Evolutionary conservation across 345 rosid genomes (phyloP).

Genomic region (Euphorbia lathyris): DNA sequence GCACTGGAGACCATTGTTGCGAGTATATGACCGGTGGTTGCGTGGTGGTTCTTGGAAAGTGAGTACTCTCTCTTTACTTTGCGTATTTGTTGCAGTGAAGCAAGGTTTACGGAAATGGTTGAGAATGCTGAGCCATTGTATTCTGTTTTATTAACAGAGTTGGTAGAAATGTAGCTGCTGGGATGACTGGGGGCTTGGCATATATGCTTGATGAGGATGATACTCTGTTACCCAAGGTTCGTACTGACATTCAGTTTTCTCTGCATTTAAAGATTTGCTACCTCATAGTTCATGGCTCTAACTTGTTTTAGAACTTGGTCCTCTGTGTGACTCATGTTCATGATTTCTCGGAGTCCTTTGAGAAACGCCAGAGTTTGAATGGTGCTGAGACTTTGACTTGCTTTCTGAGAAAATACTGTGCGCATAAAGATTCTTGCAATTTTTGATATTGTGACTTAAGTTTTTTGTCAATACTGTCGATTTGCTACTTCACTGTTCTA

Average conservation of each 20-base stretch:
- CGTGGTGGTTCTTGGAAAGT: constrained; percentile 95
- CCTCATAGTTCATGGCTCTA: no score
- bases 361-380: background rate
- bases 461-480: background rate
- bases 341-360: background rate
- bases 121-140: constrained; percentile 7
- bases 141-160: constrained; percentile 52
- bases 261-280: background rate
- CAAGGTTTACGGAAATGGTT: constrained; percentile 9
- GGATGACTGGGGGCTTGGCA: constrained; percentile 98
- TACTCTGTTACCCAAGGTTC: constrained; percentile 84
- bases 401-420: background rate
- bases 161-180: constrained; percentile 99
- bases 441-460: background rate
- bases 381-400: background rate
- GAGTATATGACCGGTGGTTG: constrained; percentile 99
- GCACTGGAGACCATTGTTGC: constrained; percentile 96
- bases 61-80: constrained; percentile 33
- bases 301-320: background rate
- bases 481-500: background rate
- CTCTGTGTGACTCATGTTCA: background rate
- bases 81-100: background rate
- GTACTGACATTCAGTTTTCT: constrained; percentile 6
- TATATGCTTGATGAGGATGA: constrained; percentile 91
- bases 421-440: background rate